These are phyloP conservation scores for Acacia crassicarpa DNA, from an alignment of 306 rosid genomes.

Conservation along the genomic window DNA sequence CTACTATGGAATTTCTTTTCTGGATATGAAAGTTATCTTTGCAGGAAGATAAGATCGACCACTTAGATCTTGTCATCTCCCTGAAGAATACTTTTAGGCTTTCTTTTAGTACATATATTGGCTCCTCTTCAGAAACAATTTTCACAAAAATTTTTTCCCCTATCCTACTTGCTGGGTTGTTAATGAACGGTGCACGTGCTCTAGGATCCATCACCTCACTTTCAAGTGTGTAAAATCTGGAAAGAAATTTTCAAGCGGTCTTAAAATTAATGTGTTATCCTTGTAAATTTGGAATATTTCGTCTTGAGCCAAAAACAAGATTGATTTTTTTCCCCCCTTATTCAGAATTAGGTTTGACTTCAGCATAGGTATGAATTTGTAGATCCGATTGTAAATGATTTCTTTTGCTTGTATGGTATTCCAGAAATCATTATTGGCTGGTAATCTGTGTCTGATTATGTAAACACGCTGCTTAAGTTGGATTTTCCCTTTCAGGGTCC, in stretches of 20 bases:
- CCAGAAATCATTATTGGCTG: neutral
- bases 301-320: neutral
- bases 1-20: neutral
- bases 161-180: neutral
- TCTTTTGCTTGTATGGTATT: slow-evolving; percentile 8
- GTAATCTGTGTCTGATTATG: neutral
- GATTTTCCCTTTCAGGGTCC: neutral
- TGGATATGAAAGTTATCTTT: neutral
- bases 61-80: slow-evolving; percentile 25
- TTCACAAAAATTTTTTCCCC: neutral
- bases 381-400: slow-evolving; percentile 33
- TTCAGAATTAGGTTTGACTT: neutral
- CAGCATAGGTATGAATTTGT: slow-evolving; percentile 11
- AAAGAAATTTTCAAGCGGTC: neutral
- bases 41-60: neutral
- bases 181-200: neutral
- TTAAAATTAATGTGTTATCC: neutral
- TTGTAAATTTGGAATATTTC: neutral
- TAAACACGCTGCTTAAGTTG: slow-evolving; percentile 9
- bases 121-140: neutral
- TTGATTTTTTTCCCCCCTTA: neutral
- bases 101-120: neutral
- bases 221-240: neutral
- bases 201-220: neutral
- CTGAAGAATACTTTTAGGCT: neutral